Conservation (phyloP, 805 yeast genomes). For the Metschnikowia arizonensis region DNA sequence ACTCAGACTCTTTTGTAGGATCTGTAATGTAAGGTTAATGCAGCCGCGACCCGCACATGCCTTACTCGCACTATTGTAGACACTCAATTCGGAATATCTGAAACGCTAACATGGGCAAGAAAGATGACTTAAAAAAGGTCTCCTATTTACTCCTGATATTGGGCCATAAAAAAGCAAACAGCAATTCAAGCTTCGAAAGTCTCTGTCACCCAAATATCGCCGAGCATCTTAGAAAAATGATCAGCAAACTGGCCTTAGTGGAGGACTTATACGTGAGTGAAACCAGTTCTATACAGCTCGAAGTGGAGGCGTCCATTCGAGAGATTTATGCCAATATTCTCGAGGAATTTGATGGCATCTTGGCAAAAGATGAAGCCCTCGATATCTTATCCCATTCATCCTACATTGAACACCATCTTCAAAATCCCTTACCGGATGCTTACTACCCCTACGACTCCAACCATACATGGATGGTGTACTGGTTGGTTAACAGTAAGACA, state of each 20-base stretch:
- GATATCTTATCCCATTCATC: slow-evolving; percentile 34
- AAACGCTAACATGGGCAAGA: slow-evolving; percentile 3
- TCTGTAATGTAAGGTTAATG: background rate
- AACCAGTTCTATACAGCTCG: slow-evolving; percentile 38
- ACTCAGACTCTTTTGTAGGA: too few species aligned
- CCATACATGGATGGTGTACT: slow-evolving; percentile 87
- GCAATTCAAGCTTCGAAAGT: slow-evolving; percentile 17
- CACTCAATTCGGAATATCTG: background rate
- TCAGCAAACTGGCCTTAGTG: slow-evolving; percentile 9
- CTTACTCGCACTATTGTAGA: slow-evolving; percentile 3
- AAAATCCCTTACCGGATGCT: slow-evolving; percentile 44
- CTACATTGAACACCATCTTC: slow-evolving; percentile 42
- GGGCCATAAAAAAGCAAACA: slow-evolving; percentile 3
- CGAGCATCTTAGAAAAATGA: slow-evolving; percentile 10
- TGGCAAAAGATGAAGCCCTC: slow-evolving; percentile 11
- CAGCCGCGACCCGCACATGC: background rate
- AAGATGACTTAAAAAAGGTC: slow-evolving; percentile 8
- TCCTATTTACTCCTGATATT: slow-evolving; percentile 13
- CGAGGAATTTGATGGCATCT: slow-evolving; percentile 9
- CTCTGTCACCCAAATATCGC: slow-evolving; percentile 11
- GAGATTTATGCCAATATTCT: slow-evolving; percentile 26
- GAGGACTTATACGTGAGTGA: slow-evolving; percentile 26
- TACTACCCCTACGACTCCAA: slow-evolving; percentile 73
- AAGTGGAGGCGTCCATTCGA: slow-evolving; percentile 26
- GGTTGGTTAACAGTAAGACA: slow-evolving; percentile 58